Conservation (phyloP, 805 yeast genomes). For the Metschnikowia anglica region DNA sequence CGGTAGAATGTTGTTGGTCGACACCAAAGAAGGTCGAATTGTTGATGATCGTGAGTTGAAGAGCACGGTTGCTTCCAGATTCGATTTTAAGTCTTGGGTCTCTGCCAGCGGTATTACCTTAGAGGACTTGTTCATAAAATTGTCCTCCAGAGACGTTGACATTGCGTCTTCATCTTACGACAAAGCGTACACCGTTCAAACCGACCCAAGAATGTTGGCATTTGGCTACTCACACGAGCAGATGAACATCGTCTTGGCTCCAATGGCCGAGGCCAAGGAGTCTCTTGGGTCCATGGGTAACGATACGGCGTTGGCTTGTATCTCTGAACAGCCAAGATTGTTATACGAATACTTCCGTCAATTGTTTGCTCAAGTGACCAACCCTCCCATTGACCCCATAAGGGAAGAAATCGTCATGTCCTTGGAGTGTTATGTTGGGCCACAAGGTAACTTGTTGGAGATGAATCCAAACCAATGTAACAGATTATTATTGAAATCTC, state of each 20-base stretch:
- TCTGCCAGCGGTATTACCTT: conserved; percentile 81
- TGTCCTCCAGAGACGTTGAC: conserved; percentile 40
- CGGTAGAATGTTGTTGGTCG: conserved; percentile 93
- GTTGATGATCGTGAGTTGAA: conserved; percentile 93
- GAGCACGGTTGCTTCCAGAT: conserved; percentile 70
- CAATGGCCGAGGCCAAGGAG: conserved; percentile 96
- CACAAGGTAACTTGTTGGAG: conserved; percentile 95
- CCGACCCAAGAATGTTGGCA: conserved; percentile 80
- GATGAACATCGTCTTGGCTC: conserved; percentile 75
- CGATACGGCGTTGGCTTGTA: conserved; percentile 92
- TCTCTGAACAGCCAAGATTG: conserved; percentile 87
- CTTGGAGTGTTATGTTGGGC: conserved; percentile 93
- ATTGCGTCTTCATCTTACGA: conserved; percentile 20
- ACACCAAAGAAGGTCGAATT: conserved; percentile 86
- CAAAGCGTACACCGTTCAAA: conserved; percentile 50
- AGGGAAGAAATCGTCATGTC: conserved; percentile 97
- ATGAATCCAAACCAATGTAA: conserved; percentile 92
- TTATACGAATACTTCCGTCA: conserved; percentile 93
- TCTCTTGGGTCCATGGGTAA: conserved; percentile 99
- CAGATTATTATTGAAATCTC: conserved; percentile 78
- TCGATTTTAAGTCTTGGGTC: conserved; percentile 93
- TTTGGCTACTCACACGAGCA: conserved; percentile 96
- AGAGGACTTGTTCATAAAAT: conserved; percentile 68
- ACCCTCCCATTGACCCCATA: conserved; percentile 98
- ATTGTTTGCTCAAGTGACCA: conserved; percentile 96